A percentile compares a stretch with the other conserved stretches of the same genome.
Conservation (phyloP, 495 filamentous ascomycete species). For the Astrothelium subdiscretum region DNA sequence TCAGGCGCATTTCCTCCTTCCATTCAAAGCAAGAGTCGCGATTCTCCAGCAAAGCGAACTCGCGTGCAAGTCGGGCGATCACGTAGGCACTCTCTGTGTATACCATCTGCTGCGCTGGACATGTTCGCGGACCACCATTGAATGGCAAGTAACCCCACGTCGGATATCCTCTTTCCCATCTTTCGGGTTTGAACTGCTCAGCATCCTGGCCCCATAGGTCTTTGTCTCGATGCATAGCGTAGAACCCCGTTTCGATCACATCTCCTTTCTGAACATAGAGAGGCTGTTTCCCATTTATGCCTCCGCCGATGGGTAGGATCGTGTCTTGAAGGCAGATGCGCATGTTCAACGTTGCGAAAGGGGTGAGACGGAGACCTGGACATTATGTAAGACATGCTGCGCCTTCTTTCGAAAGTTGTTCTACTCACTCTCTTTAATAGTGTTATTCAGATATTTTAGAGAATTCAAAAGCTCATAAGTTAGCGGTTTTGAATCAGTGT, state of each 20-base stretch:
- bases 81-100: slow-evolving; percentile 28
- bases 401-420: too few species aligned
- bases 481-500: slow-evolving; percentile 17
- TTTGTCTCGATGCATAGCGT: slow-evolving; percentile 23
- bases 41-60: slow-evolving; percentile 37
- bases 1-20: not conserved
- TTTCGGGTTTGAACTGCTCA: slow-evolving; percentile 25
- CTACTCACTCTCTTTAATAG: slow-evolving; percentile 36
- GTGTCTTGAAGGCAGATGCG: slow-evolving; percentile 23
- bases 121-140: slow-evolving; percentile 30
- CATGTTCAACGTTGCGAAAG: slow-evolving; percentile 22
- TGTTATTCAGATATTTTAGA: slow-evolving; percentile 35
- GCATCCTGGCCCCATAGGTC: slow-evolving; percentile 26
- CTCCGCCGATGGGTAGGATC: slow-evolving; percentile 25
- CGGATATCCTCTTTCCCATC: slow-evolving; percentile 20
- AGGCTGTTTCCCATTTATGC: slow-evolving; percentile 18
- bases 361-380: slow-evolving; percentile 22
- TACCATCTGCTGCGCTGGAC: slow-evolving; percentile 25
- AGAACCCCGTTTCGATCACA: slow-evolving; percentile 16
- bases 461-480: slow-evolving; percentile 30
- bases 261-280: slow-evolving; percentile 22
- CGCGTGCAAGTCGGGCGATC: slow-evolving; percentile 22
- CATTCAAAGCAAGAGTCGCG: slow-evolving; percentile 6
- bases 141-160: slow-evolving; percentile 32
- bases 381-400: too few species aligned